Conservation (phyloP, 2,329 filamentous ascomycete genomes). For the Phialemoniopsis sp. region DNA sequence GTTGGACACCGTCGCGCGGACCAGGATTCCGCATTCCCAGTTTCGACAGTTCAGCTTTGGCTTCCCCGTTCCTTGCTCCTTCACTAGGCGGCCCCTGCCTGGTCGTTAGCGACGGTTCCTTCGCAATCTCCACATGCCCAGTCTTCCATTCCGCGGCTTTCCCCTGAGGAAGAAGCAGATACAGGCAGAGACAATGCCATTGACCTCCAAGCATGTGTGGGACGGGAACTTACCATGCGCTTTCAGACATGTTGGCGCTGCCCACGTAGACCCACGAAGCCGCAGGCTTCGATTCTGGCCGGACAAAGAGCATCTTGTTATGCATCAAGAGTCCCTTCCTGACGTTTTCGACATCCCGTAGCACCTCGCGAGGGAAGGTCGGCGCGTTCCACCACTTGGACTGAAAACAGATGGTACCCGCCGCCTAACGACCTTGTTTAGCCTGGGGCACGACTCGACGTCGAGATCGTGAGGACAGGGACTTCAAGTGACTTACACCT, state of each 20-base stretch:
- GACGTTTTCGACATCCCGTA: constrained; percentile 73
- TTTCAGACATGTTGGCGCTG: constrained; percentile 88
- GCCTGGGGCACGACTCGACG: background rate
- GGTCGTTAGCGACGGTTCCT: too few relatives aligned
- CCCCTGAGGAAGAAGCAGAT: background rate
- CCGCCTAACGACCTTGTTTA: constrained; percentile 38
- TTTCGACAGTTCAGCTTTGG: constrained; percentile 82
- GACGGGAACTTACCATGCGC: constrained; percentile 71
- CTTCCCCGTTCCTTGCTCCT: constrained; percentile 61
- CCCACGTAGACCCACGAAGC: constrained; percentile 79
- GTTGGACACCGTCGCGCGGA: constrained; percentile 45
- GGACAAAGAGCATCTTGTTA: constrained; percentile 68
- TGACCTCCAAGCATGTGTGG: background rate
- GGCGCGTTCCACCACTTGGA: constrained; percentile 65
- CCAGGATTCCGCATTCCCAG: constrained; percentile 90
- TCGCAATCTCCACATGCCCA: too few relatives aligned
- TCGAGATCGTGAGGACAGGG: constrained; percentile 1
- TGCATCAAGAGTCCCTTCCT: constrained; percentile 77
- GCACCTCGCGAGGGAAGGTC: constrained; percentile 66
- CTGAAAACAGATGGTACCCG: constrained; percentile 80
- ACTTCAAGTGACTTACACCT: constrained; percentile 35
- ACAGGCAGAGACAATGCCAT: constrained; percentile 2
- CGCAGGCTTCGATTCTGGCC: constrained; percentile 12
- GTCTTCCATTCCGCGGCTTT: too few relatives aligned
- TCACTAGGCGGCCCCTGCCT: constrained; percentile 69